These are phyloP conservation scores for Phyllosticta citrichinensis DNA, from an alignment of 2,329 filamentous ascomycete genomes.

Conservation along the genomic window DNA sequence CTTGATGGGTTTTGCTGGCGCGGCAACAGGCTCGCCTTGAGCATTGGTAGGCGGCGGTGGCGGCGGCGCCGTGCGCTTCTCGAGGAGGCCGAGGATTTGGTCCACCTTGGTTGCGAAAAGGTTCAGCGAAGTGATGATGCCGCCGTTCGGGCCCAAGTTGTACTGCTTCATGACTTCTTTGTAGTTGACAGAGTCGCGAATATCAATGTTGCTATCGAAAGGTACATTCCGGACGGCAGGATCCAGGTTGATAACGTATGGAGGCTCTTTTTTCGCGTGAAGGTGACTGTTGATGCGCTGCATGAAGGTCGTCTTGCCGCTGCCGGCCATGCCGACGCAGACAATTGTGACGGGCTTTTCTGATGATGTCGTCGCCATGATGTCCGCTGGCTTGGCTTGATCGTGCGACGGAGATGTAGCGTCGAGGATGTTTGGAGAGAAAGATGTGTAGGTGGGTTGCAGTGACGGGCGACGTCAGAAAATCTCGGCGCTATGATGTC, in stretches of 20 bases:
- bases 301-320: slow-evolving; percentile 99
- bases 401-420: background rate
- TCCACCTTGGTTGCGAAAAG: slow-evolving; percentile 98
- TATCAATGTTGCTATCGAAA: slow-evolving; percentile 97
- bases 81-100: slow-evolving; percentile 78
- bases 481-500: slow-evolving; percentile 4
- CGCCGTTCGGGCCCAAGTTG: slow-evolving; percentile 92
- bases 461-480: slow-evolving; percentile 3
- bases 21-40: slow-evolving; percentile 24
- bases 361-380: slow-evolving; percentile 7
- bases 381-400: background rate
- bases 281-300: slow-evolving; percentile 92
- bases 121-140: slow-evolving; percentile 90
- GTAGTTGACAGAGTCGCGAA: slow-evolving; percentile 97
- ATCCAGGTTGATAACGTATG: slow-evolving; percentile 95
- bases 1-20: slow-evolving; percentile 45
- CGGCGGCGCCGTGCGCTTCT: slow-evolving; percentile 66
- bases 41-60: slow-evolving; percentile 17
- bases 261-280: slow-evolving; percentile 67
- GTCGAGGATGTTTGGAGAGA: background rate
- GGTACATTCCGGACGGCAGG: slow-evolving; percentile 88
- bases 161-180: slow-evolving; percentile 99
- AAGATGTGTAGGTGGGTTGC: background rate
- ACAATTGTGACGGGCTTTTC: slow-evolving; percentile 63
- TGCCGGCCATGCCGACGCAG: slow-evolving; percentile 96